Conservation (phyloP, 2,329 filamentous ascomycete species). For the Cladosporium sp. region DNA sequence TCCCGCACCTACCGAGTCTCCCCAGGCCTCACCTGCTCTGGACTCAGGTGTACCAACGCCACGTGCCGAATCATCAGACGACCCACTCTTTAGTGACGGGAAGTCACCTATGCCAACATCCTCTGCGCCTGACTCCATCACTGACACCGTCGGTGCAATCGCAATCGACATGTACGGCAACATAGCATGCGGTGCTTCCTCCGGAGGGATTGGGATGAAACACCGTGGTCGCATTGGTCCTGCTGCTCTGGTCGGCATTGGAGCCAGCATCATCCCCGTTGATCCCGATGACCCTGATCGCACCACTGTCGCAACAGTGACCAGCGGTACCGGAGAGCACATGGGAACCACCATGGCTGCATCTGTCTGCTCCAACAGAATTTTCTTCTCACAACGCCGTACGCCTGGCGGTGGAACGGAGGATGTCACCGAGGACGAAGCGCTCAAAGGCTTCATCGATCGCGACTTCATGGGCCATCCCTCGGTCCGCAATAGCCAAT, state of each 20-base stretch:
- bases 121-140: conserved; percentile 57
- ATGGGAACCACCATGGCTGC: conserved; percentile 96
- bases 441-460: conserved; percentile 71
- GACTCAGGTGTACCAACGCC: not conserved
- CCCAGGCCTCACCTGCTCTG: not conserved
- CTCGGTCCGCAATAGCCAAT: conserved; percentile 74
- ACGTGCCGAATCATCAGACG: conserved; percentile 1
- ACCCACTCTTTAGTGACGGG: conserved; percentile 13
- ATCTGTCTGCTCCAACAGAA: conserved; percentile 75
- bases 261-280: conserved; percentile 80
- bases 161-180: conserved; percentile 81
- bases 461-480: conserved; percentile 93
- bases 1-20: not conserved
- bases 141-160: conserved; percentile 94
- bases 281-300: conserved; percentile 65
- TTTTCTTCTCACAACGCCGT: conserved; percentile 51
- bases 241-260: conserved; percentile 89
- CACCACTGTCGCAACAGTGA: conserved; percentile 74
- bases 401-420: conserved; percentile 33
- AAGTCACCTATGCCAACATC: not conserved
- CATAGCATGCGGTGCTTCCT: conserved; percentile 93
- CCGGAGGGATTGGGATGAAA: conserved; percentile 98
- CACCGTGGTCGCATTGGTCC: conserved; percentile 87
- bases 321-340: conserved; percentile 93
- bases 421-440: conserved; percentile 70